Evolutionary conservation across 192 early-diverging fungal genomes (phyloP).

Genomic region (Podila epicladia): DNA sequence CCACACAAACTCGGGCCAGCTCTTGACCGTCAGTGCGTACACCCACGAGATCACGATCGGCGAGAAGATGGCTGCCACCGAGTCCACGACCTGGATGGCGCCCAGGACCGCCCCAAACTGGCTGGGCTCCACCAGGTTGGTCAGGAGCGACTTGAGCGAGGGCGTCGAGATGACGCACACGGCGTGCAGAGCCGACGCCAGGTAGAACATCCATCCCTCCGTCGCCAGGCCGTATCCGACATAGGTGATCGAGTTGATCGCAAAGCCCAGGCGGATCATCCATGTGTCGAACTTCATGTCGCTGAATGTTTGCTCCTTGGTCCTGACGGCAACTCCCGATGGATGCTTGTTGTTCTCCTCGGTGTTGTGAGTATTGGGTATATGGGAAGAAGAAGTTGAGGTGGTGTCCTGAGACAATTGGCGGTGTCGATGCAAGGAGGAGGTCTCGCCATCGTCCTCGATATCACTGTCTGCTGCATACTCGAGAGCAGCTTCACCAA

Average conservation of each 20-base stretch:
- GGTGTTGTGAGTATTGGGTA: background rate
- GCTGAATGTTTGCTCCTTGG: slow-evolving; percentile 26
- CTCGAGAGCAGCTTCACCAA: slow-evolving; percentile 24
- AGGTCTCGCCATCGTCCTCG: background rate
- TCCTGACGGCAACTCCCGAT: background rate
- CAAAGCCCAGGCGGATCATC: slow-evolving; percentile 55
- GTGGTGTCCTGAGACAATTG: too few species aligned
- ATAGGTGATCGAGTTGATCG: slow-evolving; percentile 45
- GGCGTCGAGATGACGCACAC: slow-evolving; percentile 46
- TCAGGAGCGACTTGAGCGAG: slow-evolving; percentile 56
- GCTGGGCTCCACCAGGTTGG: slow-evolving; percentile 52
- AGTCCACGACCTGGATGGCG: slow-evolving; percentile 56
- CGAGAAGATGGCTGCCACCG: slow-evolving; percentile 53
- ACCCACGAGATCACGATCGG: slow-evolving; percentile 58
- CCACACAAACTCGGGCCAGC: slow-evolving; percentile 57
- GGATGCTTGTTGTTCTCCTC: background rate
- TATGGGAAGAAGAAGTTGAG: too few species aligned
- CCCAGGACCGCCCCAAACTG: slow-evolving; percentile 62
- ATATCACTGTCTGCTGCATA: background rate
- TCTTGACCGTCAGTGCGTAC: slow-evolving; percentile 52
- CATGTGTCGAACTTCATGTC: slow-evolving; percentile 58
- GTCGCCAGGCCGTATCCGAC: slow-evolving; percentile 38
- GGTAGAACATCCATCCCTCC: slow-evolving; percentile 19
- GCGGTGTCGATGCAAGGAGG: too few species aligned
- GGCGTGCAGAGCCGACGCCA: slow-evolving; percentile 37